Percentiles rank a stretch among this genome's conserved stretches.
phyloP scores from a whole-genome alignment of 2,329 filamentous ascomycete species.

The Xylariaceae sp. region DNA sequence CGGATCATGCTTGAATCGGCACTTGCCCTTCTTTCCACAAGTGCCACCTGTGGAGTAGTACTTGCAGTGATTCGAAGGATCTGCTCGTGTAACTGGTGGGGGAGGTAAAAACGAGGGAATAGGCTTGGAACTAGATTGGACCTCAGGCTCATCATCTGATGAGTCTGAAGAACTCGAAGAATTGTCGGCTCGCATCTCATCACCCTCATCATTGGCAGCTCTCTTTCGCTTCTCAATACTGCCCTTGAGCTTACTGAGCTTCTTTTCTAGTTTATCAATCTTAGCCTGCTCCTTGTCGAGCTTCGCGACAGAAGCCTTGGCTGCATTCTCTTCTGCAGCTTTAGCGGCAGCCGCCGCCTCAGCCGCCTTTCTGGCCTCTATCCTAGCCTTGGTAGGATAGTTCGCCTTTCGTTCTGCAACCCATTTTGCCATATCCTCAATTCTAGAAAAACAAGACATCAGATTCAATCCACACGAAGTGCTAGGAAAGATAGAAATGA shows the following conservation, averaged over 20 bases:
- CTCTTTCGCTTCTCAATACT: conserved; percentile 63
- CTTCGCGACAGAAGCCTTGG: conserved; percentile 45
- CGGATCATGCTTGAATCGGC: conserved; percentile 66
- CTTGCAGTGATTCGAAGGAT: conserved; percentile 64
- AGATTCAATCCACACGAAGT: no score
- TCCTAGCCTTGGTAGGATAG: conserved; percentile 73
- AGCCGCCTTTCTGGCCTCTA: conserved; percentile 58
- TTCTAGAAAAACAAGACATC: conserved; percentile 39
- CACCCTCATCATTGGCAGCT: conserved; percentile 63
- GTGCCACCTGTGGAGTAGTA: conserved; percentile 66
- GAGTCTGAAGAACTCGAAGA: conserved; percentile 42
- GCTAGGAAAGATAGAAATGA: conserved; percentile 7
- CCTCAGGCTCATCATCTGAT: conserved; percentile 58
- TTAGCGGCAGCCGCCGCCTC: conserved; percentile 54
- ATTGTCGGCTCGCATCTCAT: conserved; percentile 53
- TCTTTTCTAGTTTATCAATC: conserved; percentile 59
- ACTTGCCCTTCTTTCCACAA: conserved; percentile 72
- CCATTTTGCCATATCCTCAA: conserved; percentile 73
- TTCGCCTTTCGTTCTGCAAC: conserved; percentile 74
- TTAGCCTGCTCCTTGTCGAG: conserved; percentile 42
- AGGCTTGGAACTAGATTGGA: conserved; percentile 47
- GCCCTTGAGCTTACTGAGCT: conserved; percentile 67
- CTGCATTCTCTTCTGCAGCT: conserved; percentile 43
- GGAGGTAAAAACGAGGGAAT: conserved; percentile 36
- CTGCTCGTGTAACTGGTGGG: conserved; percentile 50